phyloP scores from a whole-genome alignment of 2,329 filamentous ascomycete species.

The Ophiostoma pallidulum region DNA sequence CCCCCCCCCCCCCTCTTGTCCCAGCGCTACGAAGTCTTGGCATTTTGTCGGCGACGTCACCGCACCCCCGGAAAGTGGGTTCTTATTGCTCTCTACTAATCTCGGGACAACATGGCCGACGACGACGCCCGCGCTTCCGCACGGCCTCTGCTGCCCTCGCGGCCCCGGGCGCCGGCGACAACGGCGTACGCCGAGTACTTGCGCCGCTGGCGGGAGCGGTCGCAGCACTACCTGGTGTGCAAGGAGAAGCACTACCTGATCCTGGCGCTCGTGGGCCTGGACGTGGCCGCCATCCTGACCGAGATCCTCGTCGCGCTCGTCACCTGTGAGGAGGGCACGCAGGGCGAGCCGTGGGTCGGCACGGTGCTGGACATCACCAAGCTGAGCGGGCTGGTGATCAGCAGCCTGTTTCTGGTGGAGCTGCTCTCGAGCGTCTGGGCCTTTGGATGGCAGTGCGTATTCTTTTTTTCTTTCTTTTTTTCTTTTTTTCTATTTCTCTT shows the following conservation, averaged over 20 bases:
- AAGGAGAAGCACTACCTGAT: constrained; percentile 35
- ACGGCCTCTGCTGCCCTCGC: background rate
- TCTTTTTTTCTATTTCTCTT: background rate
- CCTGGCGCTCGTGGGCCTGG: constrained; percentile 34
- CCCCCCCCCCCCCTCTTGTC: background rate
- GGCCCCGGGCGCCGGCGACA: background rate
- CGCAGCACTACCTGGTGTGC: constrained; percentile 17
- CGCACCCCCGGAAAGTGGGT: no score
- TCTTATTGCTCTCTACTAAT: no score
- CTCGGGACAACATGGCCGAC: background rate
- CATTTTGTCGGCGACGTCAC: background rate
- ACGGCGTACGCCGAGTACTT: background rate
- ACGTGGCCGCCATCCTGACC: constrained; percentile 35
- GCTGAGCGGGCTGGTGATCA: constrained; percentile 48
- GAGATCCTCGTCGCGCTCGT: constrained; percentile 41
- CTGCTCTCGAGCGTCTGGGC: constrained; percentile 46
- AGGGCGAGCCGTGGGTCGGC: constrained; percentile 33
- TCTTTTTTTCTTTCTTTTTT: background rate
- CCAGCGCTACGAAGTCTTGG: background rate
- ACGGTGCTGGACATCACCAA: constrained; percentile 33
- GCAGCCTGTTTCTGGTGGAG: constrained; percentile 56
- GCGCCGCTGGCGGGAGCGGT: constrained; percentile 11
- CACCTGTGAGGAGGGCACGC: constrained; percentile 35
- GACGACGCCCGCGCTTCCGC: background rate
- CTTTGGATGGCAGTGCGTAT: constrained; percentile 38